Evolutionary conservation across 495 filamentous ascomycete genomes (phyloP).

Genomic region (Hypoxylon perforatum): DNA sequence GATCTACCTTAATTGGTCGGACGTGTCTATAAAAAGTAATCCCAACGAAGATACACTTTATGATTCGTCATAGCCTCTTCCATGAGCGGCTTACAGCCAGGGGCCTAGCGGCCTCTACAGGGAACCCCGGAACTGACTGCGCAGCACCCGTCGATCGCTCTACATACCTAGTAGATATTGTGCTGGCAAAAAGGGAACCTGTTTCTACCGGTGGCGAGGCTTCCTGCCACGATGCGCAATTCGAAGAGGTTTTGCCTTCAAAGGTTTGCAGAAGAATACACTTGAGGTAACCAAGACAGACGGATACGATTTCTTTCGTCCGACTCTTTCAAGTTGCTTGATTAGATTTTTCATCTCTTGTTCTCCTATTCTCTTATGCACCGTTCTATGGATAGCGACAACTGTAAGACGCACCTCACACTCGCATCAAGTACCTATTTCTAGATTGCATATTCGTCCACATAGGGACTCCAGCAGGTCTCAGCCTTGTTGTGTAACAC

Average conservation of each 20-base stretch:
- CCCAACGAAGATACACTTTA: conserved; percentile 34
- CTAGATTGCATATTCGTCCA: conserved; percentile 29
- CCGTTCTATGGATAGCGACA: conserved; percentile 31
- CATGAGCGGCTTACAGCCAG: conserved; percentile 9
- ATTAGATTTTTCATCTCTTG: background rate
- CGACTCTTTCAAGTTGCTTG: background rate
- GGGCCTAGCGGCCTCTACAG: conserved; percentile 19
- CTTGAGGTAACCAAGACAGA: conserved; percentile 18
- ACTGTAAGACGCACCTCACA: conserved; percentile 27
- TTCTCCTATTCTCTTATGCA: background rate
- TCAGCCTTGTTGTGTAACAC: conserved; percentile 43
- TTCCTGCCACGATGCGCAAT: conserved; percentile 18
- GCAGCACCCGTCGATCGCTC: conserved; percentile 29
- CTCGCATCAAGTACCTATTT: conserved; percentile 34
- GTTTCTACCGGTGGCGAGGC: conserved; percentile 35
- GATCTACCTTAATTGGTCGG: conserved; percentile 42
- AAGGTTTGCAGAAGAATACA: background rate
- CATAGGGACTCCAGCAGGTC: conserved; percentile 30
- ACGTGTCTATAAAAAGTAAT: conserved; percentile 44
- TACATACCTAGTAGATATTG: conserved; percentile 1
- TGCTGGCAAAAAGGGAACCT: conserved; percentile 27
- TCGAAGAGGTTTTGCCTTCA: conserved; percentile 16
- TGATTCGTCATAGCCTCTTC: conserved; percentile 39
- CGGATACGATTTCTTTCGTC: background rate
- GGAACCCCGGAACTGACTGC: conserved; percentile 19